phyloP scores from a whole-genome alignment of 768 basidiomycete species.

The Mycena galericulata region DNA sequence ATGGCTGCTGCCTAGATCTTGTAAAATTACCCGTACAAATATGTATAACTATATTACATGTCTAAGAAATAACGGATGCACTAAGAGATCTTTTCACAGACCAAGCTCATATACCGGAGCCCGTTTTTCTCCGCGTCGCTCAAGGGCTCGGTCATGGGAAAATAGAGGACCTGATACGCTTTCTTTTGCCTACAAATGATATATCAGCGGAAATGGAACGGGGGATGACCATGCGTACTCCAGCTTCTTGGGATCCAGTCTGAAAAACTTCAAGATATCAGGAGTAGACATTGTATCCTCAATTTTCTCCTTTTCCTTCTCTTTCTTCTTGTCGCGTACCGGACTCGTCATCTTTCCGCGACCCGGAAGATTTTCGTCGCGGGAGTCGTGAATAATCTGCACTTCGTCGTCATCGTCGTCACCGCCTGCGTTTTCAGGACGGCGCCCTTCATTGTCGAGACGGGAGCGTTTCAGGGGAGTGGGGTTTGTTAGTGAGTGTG shows the following conservation, averaged over 20 bases:
- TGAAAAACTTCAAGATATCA: constrained; percentile 59
- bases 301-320: background rate
- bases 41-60: background rate
- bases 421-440: constrained; percentile 6
- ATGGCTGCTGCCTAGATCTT: constrained; percentile 54
- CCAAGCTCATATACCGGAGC: constrained; percentile 61
- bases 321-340: constrained; percentile 22
- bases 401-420: constrained; percentile 48
- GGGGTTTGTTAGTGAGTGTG: constrained; percentile 20
- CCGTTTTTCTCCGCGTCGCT: constrained; percentile 59
- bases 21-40: constrained; percentile 12
- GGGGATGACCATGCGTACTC: constrained; percentile 23
- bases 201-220: background rate
- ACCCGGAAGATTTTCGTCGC: constrained; percentile 11
- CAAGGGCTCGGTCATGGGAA: constrained; percentile 77
- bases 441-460: constrained; percentile 10
- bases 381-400: constrained; percentile 36
- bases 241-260: constrained; percentile 52
- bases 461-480: constrained; percentile 44
- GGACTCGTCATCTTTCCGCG: background rate
- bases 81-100: constrained; percentile 57
- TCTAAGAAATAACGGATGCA: background rate
- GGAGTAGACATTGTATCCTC: constrained; percentile 41
- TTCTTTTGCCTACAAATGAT: constrained; percentile 56
- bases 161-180: constrained; percentile 87